Conservation (phyloP, 805 yeast genomes). For the Teunomyces kruisii region DNA sequence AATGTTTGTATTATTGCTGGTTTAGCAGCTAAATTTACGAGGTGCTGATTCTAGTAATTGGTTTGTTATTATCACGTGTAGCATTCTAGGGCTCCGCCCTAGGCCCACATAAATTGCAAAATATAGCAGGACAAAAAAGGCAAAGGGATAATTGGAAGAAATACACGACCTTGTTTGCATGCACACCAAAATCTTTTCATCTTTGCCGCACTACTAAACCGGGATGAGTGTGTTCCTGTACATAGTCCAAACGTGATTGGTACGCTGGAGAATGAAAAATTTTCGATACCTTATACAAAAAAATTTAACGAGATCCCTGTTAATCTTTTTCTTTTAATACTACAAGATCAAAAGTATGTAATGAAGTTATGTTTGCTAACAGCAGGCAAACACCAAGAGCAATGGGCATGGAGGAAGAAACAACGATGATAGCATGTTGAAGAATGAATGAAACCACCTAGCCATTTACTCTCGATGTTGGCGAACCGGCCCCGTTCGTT, state of each 20-base stretch:
- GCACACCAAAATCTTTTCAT: neutral
- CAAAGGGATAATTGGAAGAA: neutral
- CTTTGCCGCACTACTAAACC: neutral
- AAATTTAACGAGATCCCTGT: constrained; percentile 4
- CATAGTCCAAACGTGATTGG: neutral
- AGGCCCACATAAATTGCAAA: neutral
- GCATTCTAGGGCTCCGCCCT: constrained; percentile 8
- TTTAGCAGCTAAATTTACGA: constrained; percentile 4
- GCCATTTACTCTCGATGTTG: neutral
- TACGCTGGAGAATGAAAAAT: constrained; percentile 2
- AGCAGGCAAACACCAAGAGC: neutral
- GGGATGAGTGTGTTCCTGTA: neutral
- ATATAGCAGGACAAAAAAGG: neutral
- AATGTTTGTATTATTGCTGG: neutral
- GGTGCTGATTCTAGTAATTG: neutral
- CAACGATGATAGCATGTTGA: neutral
- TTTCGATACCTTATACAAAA: constrained; percentile 3
- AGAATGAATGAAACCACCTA: neutral
- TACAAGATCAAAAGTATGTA: constrained; percentile 12
- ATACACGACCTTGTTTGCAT: neutral
- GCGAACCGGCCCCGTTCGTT: neutral
- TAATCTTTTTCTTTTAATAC: constrained; percentile 9
- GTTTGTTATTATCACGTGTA: constrained; percentile 6
- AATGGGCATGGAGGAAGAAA: neutral
- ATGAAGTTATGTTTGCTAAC: neutral